phyloP scores from a whole-genome alignment of 495 filamentous ascomycete species.

The Neurospora sp. region DNA sequence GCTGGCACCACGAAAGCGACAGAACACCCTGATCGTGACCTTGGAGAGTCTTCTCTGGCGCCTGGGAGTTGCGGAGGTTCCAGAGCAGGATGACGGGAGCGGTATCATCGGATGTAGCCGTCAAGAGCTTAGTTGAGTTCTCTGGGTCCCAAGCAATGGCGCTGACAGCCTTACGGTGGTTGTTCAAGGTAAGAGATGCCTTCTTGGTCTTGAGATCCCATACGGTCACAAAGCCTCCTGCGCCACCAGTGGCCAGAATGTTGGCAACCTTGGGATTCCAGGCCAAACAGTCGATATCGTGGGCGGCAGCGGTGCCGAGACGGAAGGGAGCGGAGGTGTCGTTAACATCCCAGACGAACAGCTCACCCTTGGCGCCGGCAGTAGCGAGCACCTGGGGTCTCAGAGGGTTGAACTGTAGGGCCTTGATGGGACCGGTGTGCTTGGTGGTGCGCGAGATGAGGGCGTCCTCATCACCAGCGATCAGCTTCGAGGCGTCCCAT shows the following conservation, averaged over 20 bases:
- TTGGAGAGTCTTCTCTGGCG: slow-evolving; percentile 76
- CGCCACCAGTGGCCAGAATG: slow-evolving; percentile 90
- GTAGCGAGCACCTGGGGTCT: slow-evolving; percentile 86
- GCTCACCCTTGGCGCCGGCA: slow-evolving; percentile 87
- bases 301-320: slow-evolving; percentile 75
- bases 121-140: slow-evolving; percentile 85
- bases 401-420: slow-evolving; percentile 95
- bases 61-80: slow-evolving; percentile 94
- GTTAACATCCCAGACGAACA: slow-evolving; percentile 90
- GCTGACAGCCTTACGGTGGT: slow-evolving; percentile 88
- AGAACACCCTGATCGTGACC: slow-evolving; percentile 90
- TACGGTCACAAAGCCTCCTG: slow-evolving; percentile 90
- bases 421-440: slow-evolving; percentile 87
- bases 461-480: slow-evolving; percentile 53
- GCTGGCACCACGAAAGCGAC: slow-evolving; percentile 90
- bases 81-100: slow-evolving; percentile 83
- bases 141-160: slow-evolving; percentile 95
- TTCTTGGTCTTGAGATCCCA: slow-evolving; percentile 98
- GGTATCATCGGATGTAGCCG: slow-evolving; percentile 83
- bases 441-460: slow-evolving; percentile 82
- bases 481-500: slow-evolving; percentile 87
- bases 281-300: slow-evolving; percentile 90
- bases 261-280: slow-evolving; percentile 99
- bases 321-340: slow-evolving; percentile 80
- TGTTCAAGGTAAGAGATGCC: slow-evolving; percentile 90